Evolutionary conservation across 1,284 basidiomycete genomes (phyloP), one percentile per base, ranked within the genome.

Genomic region (Chiua sp.): DNA sequence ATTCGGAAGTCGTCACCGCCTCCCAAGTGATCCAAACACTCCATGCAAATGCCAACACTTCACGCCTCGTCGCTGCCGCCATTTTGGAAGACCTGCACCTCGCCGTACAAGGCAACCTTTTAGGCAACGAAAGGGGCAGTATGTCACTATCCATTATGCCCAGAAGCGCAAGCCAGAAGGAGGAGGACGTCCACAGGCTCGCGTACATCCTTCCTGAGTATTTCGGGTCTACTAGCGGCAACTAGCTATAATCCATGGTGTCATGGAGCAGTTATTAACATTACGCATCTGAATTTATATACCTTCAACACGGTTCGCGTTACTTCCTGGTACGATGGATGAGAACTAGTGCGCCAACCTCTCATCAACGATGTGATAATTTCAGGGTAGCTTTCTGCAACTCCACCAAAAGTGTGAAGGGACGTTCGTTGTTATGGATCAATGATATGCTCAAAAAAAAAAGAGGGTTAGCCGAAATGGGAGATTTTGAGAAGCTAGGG

Each of bases 131-230:
- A 71, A 82, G 81, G 42, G 95, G 93, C 5, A 82, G 80, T 15
- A 97, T 97, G 95, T 78, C 87, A 69, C 91, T 85, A 70, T 87
- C 91, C 48, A 92, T 97, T 75, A 92, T 98, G 86, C 94, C 94
- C 20, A 80, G 83, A 46, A 80, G 82, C 7, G 82, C 79, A 56
- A 74, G 82, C 58, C 87, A 90, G 75, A 85, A 85, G 42, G 80
- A 81, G 20, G 87, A 87, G 64, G 88, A 93, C 64, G 80, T 84
- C 66, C 75, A 86, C 75, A 96, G 92, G 77, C 79, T 97, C 54
- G 80, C 86, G 16, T 98, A 82, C 76, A 82, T 98, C 67, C 80
- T 98, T 47, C 93, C 93, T 0, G 78, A 82, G 48, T 90, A 91
- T 68, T 91, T 91, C 65, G 61, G 60, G n/a, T 32, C 48, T 12